Evolutionary conservation across 2,329 filamentous ascomycete genomes (phyloP).

Genomic region (Neurospora sp.): DNA sequence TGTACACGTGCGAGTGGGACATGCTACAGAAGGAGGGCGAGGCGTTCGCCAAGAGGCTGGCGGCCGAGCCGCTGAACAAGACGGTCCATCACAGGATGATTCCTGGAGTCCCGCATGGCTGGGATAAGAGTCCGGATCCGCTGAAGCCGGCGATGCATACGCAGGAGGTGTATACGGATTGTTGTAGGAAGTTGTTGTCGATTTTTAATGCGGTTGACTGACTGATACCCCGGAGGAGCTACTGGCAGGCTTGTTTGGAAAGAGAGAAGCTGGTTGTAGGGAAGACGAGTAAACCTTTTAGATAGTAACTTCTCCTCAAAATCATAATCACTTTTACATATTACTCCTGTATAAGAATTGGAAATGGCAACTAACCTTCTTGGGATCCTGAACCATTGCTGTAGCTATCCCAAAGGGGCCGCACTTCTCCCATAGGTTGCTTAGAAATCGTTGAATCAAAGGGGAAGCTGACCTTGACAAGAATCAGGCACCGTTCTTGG

Average conservation of each 20-base stretch:
- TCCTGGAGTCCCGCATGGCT: slow-evolving; percentile 49
- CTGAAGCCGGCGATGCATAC: slow-evolving; percentile 39
- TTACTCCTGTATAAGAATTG: background rate
- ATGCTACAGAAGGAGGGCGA: slow-evolving; percentile 54
- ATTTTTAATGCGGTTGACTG: slow-evolving; percentile 25
- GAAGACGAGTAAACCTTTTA: background rate
- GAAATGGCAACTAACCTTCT: background rate
- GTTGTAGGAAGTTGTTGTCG: slow-evolving; percentile 38
- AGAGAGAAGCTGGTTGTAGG: background rate
- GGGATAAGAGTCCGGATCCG: slow-evolving; percentile 58
- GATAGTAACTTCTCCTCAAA: background rate
- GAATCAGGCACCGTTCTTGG: background rate
- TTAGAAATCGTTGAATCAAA: background rate
- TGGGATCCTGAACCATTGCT: no score
- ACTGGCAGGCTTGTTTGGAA: slow-evolving; percentile 1
- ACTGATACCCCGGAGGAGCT: background rate
- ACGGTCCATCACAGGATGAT: slow-evolving; percentile 49
- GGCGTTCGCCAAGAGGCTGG: slow-evolving; percentile 49
- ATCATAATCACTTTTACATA: background rate
- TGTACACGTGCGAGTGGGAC: slow-evolving; percentile 55
- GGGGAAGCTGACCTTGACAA: background rate
- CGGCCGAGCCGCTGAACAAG: slow-evolving; percentile 37
- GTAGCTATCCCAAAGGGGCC: background rate
- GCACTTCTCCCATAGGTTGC: background rate
- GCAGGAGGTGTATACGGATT: slow-evolving; percentile 43